phyloP scores from a whole-genome alignment of 768 basidiomycete genomes.

The Trametes cubensis region DNA sequence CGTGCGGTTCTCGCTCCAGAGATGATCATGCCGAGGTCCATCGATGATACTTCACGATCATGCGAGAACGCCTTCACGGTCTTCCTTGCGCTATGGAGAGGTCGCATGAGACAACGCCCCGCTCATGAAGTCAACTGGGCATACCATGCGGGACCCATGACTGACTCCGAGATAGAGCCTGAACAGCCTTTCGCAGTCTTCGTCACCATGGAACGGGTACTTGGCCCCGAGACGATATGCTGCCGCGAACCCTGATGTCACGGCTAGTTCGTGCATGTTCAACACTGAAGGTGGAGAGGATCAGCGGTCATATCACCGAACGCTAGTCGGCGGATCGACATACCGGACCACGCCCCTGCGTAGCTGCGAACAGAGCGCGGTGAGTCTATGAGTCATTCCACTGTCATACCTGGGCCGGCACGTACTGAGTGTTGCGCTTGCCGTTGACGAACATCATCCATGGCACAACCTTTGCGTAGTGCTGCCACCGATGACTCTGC shows the following conservation, averaged over 20 bases:
- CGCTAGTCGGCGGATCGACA: not conserved
- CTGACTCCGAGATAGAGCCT: constrained; percentile 34
- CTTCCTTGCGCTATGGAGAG: constrained; percentile 31
- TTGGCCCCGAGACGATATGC: constrained; percentile 40
- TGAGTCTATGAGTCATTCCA: not conserved
- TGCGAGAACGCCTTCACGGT: constrained; percentile 27
- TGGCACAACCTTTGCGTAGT: constrained; percentile 41
- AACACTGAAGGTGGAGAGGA: constrained; percentile 26
- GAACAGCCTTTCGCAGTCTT: constrained; percentile 35
- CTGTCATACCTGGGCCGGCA: not conserved
- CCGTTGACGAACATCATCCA: constrained; percentile 45
- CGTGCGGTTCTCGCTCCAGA: no score
- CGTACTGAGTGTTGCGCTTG: constrained; percentile 38
- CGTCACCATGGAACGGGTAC: constrained; percentile 36
- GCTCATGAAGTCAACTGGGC: not conserved
- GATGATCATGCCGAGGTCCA: no score
- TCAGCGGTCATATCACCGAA: not conserved
- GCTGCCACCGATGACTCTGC: constrained; percentile 54
- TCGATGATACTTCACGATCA: constrained; percentile 3
- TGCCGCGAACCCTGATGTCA: constrained; percentile 47
- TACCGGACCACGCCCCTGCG: constrained; percentile 38
- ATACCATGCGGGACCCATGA: constrained; percentile 33
- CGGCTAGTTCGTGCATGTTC: constrained; percentile 41
- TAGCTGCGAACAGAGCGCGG: constrained; percentile 23
- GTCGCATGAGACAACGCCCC: not conserved